Percentiles rank a stretch among this genome's conserved stretches.
phyloP scores from a whole-genome alignment of 768 basidiomycete species.

The Galerina sulciceps region DNA sequence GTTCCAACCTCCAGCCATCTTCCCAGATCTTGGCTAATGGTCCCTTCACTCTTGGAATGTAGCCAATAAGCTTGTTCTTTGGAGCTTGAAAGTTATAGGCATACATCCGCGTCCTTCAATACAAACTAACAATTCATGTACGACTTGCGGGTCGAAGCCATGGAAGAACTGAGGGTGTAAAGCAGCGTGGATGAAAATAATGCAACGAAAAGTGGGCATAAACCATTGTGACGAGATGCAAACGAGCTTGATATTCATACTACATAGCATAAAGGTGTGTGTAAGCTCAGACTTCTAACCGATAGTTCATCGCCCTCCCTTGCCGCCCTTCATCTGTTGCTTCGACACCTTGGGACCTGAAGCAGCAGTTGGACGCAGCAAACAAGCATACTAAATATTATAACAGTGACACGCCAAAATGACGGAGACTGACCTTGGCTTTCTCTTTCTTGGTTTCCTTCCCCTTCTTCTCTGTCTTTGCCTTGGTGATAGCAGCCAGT shows the following conservation, averaged over 20 bases:
- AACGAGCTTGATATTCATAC: conserved; percentile 15
- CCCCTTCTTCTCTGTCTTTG: conserved; percentile 96
- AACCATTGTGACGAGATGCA: not conserved
- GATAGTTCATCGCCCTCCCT: conserved; percentile 38
- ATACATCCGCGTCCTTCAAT: no score
- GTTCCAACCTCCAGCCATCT: no score
- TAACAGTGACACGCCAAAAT: not conserved
- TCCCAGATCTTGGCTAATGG: no score
- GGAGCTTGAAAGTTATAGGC: no score
- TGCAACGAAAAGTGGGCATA: not conserved
- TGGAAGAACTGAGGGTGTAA: no score
- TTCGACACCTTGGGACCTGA: conserved; percentile 88
- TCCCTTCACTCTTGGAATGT: no score
- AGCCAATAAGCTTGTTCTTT: no score
- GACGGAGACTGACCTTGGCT: conserved; percentile 58
- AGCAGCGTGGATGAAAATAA: no score
- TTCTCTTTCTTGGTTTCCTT: conserved; percentile 96
- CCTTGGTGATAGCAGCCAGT: conserved; percentile 87
- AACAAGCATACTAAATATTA: conserved; percentile 2
- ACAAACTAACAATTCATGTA: no score
- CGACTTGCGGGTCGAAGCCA: no score
- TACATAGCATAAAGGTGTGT: conserved; percentile 15
- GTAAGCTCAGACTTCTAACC: conserved; percentile 9
- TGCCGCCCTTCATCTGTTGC: conserved; percentile 94
- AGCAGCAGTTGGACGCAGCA: conserved; percentile 48